These are phyloP conservation scores for Ogataea allantospora DNA, from an alignment of 805 yeast species.

Conservation along the genomic window DNA sequence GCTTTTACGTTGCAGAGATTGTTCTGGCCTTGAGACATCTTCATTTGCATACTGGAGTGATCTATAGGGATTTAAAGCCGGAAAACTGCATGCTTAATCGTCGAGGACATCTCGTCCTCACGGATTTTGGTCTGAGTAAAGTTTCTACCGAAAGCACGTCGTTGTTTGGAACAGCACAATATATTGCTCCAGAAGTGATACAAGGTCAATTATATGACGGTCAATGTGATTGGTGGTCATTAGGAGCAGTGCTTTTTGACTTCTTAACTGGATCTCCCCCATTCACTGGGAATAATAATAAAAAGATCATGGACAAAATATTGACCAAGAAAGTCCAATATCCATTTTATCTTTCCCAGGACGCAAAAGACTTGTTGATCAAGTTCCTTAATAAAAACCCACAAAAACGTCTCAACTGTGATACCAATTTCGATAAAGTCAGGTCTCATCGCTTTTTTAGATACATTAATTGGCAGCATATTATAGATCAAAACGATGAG, in stretches of 20 bases:
- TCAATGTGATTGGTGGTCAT: constrained; percentile 88
- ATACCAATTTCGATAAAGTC: constrained; percentile 50
- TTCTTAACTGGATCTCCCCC: constrained; percentile 86
- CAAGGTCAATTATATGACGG: constrained; percentile 75
- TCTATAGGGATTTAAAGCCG: constrained; percentile 85
- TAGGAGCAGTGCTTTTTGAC: constrained; percentile 80
- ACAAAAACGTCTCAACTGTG: constrained; percentile 58
- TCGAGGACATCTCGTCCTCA: constrained; percentile 75
- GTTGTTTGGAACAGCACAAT: constrained; percentile 75
- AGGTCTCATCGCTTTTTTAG: constrained; percentile 75
- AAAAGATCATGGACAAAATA: constrained; percentile 73
- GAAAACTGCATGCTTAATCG: constrained; percentile 80
- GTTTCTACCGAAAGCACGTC: constrained; percentile 48
- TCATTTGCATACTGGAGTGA: constrained; percentile 70
- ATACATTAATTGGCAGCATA: constrained; percentile 63
- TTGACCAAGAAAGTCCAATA: constrained; percentile 60
- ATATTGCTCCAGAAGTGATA: constrained; percentile 88
- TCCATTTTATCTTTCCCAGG: constrained; percentile 75
- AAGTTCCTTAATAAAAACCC: constrained; percentile 71
- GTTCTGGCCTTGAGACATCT: constrained; percentile 73
- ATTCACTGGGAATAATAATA: constrained; percentile 78
- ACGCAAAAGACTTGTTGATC: constrained; percentile 72
- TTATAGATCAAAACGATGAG: constrained; percentile 47
- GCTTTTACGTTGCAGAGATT: constrained; percentile 79
- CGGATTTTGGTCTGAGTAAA: constrained; percentile 81